Conservation (phyloP, 352 stramenopile species). For the Phytophthora melonis region DNA sequence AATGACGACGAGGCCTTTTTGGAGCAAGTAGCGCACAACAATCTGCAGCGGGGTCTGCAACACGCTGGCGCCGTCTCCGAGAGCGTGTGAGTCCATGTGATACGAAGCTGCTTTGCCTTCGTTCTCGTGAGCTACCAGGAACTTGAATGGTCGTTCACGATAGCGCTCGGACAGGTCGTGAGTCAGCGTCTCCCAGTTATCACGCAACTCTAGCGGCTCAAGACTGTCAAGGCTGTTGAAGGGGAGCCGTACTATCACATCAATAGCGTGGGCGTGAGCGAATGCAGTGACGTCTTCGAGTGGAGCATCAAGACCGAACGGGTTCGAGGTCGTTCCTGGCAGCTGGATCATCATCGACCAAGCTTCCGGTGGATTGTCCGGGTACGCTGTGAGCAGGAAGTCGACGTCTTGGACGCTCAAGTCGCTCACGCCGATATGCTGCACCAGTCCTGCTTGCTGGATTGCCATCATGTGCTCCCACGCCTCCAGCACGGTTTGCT, state of each 20-base stretch:
- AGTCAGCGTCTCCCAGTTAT: constrained; percentile 44
- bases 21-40: constrained; percentile 56
- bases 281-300: constrained; percentile 42
- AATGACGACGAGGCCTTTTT: constrained; percentile 61
- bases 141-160: constrained; percentile 46
- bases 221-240: constrained; percentile 35
- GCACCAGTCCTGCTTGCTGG: constrained; percentile 44
- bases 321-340: constrained; percentile 1
- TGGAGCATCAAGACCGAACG: constrained; percentile 14
- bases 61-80: constrained; percentile 26
- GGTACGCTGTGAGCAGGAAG: constrained; percentile 54
- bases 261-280: constrained; percentile 50
- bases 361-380: constrained; percentile 29
- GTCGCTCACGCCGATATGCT: constrained; percentile 54
- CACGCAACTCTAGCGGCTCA: constrained; percentile 11
- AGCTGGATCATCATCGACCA: constrained; percentile 34
- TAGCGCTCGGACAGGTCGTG: constrained; percentile 46
- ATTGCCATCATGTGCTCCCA: constrained; percentile 58
- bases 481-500: constrained; percentile 50
- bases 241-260: constrained; percentile 54
- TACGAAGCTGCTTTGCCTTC: constrained; percentile 43
- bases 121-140: constrained; percentile 53
- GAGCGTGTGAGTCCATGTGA: constrained; percentile 39
- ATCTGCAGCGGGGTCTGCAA: constrained; percentile 57
- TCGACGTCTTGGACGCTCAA: constrained; percentile 66